phyloP scores from a whole-genome alignment of 805 yeast species.

The Danielia reshetovae region DNA sequence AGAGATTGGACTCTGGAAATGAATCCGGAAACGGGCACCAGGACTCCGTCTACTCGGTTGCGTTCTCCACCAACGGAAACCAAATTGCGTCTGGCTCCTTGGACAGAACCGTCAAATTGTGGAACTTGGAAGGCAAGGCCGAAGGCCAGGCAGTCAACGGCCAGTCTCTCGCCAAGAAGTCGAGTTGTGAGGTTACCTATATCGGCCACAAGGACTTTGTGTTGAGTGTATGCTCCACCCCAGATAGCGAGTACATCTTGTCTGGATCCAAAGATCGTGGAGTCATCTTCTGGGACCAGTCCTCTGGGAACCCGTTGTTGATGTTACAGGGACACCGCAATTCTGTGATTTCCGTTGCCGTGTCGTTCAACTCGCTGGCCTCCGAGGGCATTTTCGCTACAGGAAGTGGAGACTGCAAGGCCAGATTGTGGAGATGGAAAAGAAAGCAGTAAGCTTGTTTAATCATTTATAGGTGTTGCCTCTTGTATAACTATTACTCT shows the following conservation, averaged over 20 bases:
- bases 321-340: conserved; percentile 97
- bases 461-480: too few relatives aligned
- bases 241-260: conserved; percentile 84
- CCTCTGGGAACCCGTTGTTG: conserved; percentile 83
- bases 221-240: conserved; percentile 88
- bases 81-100: conserved; percentile 93
- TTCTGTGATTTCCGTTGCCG: conserved; percentile 92
- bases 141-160: conserved; percentile 22
- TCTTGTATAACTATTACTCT: conserved; percentile 3
- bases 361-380: conserved; percentile 72
- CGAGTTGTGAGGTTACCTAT: conserved; percentile 85
- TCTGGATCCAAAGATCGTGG: conserved; percentile 97
- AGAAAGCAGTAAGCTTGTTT: conserved; percentile 33
- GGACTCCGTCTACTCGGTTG: conserved; percentile 93
- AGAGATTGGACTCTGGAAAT: conserved; percentile 84
- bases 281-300: conserved; percentile 94
- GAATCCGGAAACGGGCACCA: conserved; percentile 90
- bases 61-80: conserved; percentile 85
- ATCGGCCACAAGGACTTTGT: conserved; percentile 97
- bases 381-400: conserved; percentile 89
- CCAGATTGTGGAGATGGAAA: conserved; percentile 92
- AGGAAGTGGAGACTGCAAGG: conserved; percentile 96
- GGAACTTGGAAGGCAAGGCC: conserved; percentile 74
- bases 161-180: conserved; percentile 25
- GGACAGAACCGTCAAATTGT: conserved; percentile 91